Percentiles rank a stretch among this genome's conserved stretches.
Conservation (phyloP, 140 eudicot species). For the Ambrosia hybrid region DNA sequence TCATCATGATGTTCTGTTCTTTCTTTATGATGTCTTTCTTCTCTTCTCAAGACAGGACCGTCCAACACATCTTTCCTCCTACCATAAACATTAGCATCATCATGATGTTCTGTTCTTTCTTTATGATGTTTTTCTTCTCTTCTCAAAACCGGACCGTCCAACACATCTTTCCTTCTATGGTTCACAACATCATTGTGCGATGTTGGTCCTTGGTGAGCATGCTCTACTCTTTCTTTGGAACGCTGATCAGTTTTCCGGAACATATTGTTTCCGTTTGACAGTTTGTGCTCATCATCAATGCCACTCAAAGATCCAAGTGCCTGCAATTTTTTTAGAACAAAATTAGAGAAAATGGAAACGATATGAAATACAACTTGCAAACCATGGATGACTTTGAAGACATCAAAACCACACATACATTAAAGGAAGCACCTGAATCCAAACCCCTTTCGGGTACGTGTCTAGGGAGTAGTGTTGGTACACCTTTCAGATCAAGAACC, state of each 20-base stretch:
- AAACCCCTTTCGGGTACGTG: no score
- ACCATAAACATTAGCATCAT: constrained; percentile 23
- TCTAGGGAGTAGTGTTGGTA: no score
- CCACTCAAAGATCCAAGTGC: constrained; percentile 33
- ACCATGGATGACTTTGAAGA: no score
- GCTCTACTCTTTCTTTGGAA: constrained; percentile 30
- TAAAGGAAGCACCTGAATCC: no score
- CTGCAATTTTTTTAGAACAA: constrained; percentile 33
- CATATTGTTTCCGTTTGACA: constrained; percentile 32
- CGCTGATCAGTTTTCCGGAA: constrained; percentile 31
- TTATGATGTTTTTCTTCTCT: constrained; percentile 36
- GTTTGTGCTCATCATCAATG: constrained; percentile 37
- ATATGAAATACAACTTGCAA: constrained; percentile 5
- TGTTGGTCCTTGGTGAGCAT: constrained; percentile 27
- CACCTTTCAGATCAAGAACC: neutral
- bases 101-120: constrained; percentile 29
- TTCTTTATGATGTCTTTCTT: constrained; percentile 14
- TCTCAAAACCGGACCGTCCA: constrained; percentile 21
- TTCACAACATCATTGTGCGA: constrained; percentile 15
- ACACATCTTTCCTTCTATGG: constrained; percentile 33
- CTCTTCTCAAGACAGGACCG: no score
- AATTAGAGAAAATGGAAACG: constrained; percentile 8
- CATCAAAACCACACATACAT: no score
- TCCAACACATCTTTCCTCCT: constrained; percentile 25
- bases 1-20: constrained; percentile 24